These are phyloP conservation scores for Cladosporium sp. DNA, from an alignment of 2,329 filamentous ascomycete species.

Conservation along the genomic window DNA sequence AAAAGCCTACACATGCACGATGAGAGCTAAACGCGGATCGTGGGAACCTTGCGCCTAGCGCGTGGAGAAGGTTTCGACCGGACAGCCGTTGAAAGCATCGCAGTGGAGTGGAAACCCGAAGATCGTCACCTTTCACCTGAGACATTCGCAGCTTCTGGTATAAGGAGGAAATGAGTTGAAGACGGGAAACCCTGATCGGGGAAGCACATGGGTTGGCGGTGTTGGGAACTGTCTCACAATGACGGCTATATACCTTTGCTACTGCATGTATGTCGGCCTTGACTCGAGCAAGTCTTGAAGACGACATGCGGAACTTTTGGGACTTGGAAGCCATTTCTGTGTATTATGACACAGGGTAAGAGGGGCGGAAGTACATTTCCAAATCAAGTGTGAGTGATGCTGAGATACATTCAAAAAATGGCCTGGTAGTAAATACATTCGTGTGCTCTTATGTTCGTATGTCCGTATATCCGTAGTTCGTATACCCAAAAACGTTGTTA, in stretches of 20 bases:
- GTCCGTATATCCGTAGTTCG: neutral
- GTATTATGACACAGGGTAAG: too few species aligned
- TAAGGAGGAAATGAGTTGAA: slow-evolving; percentile 11
- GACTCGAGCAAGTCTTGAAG: too few species aligned
- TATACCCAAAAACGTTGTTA: neutral
- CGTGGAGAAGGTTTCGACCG: neutral
- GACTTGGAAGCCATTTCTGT: too few species aligned
- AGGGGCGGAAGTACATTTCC: too few species aligned
- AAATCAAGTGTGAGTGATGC: too few species aligned
- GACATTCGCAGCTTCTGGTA: neutral
- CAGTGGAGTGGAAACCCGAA: slow-evolving; percentile 2
- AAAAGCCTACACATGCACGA: neutral
- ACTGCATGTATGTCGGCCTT: too few species aligned
- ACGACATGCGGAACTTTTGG: too few species aligned
- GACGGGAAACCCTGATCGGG: neutral
- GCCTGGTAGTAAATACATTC: neutral
- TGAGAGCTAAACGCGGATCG: neutral
- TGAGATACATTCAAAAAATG: too few species aligned
- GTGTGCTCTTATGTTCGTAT: neutral
- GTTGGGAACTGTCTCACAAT: too few species aligned
- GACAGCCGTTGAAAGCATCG: slow-evolving; percentile 1
- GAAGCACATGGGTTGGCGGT: neutral
- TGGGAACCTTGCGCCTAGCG: neutral
- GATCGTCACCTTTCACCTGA: slow-evolving; percentile 1
- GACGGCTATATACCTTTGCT: too few species aligned